A percentile compares a stretch with the other conserved stretches of the same genome.
Evolutionary conservation across 352 stramenopile species (phyloP).

Genomic region (Nothophytophthora sp.): DNA sequence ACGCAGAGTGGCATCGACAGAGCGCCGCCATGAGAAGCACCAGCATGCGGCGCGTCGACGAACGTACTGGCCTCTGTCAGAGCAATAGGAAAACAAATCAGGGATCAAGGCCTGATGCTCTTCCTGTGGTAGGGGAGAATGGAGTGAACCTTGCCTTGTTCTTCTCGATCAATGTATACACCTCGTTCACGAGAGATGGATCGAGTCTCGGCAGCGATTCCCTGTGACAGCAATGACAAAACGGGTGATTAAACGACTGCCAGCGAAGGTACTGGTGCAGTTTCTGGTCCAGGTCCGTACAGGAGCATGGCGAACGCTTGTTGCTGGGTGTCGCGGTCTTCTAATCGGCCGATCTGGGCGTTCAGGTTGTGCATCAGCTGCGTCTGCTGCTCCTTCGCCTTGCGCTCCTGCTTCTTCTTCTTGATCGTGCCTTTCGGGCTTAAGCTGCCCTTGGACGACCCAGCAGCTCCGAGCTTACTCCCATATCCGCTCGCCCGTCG

Average conservation of each 20-base stretch:
- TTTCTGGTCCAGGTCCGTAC: too few relatives aligned
- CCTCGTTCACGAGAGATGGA: constrained; percentile 33
- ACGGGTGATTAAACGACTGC: background rate
- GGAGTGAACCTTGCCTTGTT: constrained; percentile 43
- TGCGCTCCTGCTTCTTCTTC: constrained; percentile 45
- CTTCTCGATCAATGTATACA: constrained; percentile 52
- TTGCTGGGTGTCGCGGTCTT: constrained; percentile 71
- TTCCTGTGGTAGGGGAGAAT: too few relatives aligned
- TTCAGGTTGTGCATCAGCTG: constrained; percentile 44
- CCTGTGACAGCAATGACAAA: constrained; percentile 19
- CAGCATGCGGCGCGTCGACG: constrained; percentile 59
- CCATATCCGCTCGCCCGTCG: constrained; percentile 1
- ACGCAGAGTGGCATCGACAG: constrained; percentile 44
- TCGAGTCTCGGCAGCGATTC: constrained; percentile 40
- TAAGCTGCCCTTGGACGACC: constrained; percentile 1
- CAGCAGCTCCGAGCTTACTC: constrained; percentile 4
- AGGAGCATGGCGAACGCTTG: constrained; percentile 52
- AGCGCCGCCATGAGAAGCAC: constrained; percentile 58
- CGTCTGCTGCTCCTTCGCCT: constrained; percentile 38
- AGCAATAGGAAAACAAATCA: background rate
- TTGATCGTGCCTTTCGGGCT: constrained; percentile 38
- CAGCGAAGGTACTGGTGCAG: constrained; percentile 1
- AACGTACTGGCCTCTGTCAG: constrained; percentile 39
- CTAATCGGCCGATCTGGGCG: constrained; percentile 49
- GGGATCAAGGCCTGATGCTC: background rate